Evolutionary conservation across 1,284 basidiomycete species (phyloP).

Genomic region (Ganoderma meredithae): DNA sequence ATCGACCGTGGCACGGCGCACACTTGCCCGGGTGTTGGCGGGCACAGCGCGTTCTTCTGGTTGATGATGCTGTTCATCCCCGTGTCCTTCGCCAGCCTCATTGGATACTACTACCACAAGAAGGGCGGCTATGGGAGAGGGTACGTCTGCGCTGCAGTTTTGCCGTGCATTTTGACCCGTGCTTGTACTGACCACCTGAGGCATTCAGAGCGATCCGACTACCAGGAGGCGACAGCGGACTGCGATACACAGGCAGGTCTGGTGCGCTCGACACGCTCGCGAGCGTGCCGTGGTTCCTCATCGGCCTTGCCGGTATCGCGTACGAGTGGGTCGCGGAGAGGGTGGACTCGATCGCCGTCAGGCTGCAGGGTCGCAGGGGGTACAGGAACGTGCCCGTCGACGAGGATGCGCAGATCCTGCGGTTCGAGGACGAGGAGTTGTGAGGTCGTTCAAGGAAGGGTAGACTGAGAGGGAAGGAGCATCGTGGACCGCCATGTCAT

Average conservation of each 20-base stretch:
- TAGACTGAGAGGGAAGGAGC: neutral
- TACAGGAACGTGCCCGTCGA: constrained; percentile 87
- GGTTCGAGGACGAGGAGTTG: constrained; percentile 82
- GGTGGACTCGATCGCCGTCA: constrained; percentile 53
- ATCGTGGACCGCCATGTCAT: constrained; percentile 15
- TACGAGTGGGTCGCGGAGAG: constrained; percentile 67
- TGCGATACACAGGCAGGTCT: constrained; percentile 54
- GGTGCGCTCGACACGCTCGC: constrained; percentile 75
- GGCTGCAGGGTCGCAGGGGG: constrained; percentile 64
- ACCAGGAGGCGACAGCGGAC: constrained; percentile 60
- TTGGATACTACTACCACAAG: constrained; percentile 83
- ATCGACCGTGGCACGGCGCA: constrained; percentile 79
- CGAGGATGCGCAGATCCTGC: constrained; percentile 86
- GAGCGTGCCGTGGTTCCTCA: constrained; percentile 86
- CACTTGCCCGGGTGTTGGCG: constrained; percentile 79
- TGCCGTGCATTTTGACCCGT: neutral
- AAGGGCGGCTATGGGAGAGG: constrained; percentile 74
- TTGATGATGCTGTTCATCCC: constrained; percentile 77
- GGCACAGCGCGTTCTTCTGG: constrained; percentile 86
- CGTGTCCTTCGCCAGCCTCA: constrained; percentile 74
- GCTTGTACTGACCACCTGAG: neutral
- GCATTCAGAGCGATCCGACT: constrained; percentile 75
- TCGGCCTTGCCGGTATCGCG: constrained; percentile 81
- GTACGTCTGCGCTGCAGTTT: constrained; percentile 50
- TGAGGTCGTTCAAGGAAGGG: neutral